Percentiles rank a stretch among this genome's conserved stretches.
phyloP scores from a whole-genome alignment of 2,329 filamentous ascomycete genomes.

The Aspergillus persii region DNA sequence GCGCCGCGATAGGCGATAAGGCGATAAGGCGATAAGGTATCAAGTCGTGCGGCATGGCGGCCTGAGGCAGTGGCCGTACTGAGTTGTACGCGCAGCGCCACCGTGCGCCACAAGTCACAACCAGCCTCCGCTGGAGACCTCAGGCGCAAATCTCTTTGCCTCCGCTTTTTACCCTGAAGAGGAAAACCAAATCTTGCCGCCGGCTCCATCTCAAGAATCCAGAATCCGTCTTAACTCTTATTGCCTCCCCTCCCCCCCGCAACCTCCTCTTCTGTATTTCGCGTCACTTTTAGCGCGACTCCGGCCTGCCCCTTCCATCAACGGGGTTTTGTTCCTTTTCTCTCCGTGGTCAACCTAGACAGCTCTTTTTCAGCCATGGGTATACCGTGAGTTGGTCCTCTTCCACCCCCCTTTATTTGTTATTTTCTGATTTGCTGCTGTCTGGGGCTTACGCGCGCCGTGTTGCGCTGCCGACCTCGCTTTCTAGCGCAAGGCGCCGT shows the following conservation, averaged over 20 bases:
- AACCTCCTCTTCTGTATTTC: slow-evolving; percentile 10
- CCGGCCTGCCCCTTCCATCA: neutral
- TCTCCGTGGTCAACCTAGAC: slow-evolving; percentile 16
- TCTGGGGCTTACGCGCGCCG: slow-evolving; percentile 10
- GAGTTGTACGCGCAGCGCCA: slow-evolving; percentile 10
- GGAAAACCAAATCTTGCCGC: slow-evolving; percentile 26
- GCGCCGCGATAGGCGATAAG: neutral
- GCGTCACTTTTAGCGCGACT: slow-evolving; percentile 12
- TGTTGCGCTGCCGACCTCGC: slow-evolving; percentile 11
- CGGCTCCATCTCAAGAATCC: slow-evolving; percentile 21
- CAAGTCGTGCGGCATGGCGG: no score
- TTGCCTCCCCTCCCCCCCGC: slow-evolving; percentile 17
- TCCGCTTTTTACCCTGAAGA: slow-evolving; percentile 22
- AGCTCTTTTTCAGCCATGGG: slow-evolving; percentile 32
- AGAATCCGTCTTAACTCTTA: neutral
- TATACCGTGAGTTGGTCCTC: slow-evolving; percentile 39
- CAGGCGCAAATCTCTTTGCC: slow-evolving; percentile 18
- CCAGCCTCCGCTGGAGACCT: slow-evolving; percentile 19
- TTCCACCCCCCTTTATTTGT: slow-evolving; percentile 3
- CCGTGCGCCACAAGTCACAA: slow-evolving; percentile 5
- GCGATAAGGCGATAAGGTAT: no score
- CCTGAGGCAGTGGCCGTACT: slow-evolving; percentile 7
- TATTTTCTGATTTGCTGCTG: neutral
- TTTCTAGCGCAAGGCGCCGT: slow-evolving; percentile 9
- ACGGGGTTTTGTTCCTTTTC: slow-evolving; percentile 9